These are phyloP conservation scores for Peniophora sp. DNA, from an alignment of 1,284 basidiomycete species.

Conservation along the genomic window DNA sequence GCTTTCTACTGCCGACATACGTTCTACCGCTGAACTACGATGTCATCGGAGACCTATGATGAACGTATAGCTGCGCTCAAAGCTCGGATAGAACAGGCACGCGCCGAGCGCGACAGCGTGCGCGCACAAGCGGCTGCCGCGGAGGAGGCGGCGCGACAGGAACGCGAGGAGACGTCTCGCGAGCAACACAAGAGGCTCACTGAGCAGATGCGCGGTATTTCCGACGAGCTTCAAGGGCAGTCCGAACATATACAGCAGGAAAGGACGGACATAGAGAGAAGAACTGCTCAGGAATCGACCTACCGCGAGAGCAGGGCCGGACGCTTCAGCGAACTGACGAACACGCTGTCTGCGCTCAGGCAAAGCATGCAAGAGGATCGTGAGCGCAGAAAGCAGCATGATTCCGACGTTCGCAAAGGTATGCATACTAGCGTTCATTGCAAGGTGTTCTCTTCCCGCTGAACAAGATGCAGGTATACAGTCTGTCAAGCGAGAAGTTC, in stretches of 20 bases:
- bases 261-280: conserved; percentile 1
- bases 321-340: conserved; percentile 3
- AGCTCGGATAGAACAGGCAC: conserved; percentile 8
- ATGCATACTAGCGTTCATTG: background rate
- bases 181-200: conserved; percentile 6
- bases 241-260: conserved; percentile 2
- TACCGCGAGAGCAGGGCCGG: conserved; percentile 1
- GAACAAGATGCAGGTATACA: background rate
- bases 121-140: conserved; percentile 1
- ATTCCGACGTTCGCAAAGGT: background rate
- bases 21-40: too few relatives aligned
- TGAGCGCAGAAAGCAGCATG: background rate
- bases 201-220: conserved; percentile 9
- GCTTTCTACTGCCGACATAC: too few relatives aligned
- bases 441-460: background rate
- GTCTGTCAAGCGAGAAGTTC: background rate
- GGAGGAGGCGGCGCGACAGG: conserved; percentile 1
- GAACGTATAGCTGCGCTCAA: conserved; percentile 2
- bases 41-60: background rate
- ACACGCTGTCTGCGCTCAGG: conserved; percentile 1
- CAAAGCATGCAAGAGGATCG: background rate
- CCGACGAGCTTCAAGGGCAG: conserved; percentile 3
- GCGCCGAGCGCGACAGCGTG: conserved; percentile 5
- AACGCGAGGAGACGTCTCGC: conserved; percentile 1
- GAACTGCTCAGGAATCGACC: background rate